Conservation (phyloP, 2,329 filamentous ascomycete species). For the Ceratocystis albifundus region DNA sequence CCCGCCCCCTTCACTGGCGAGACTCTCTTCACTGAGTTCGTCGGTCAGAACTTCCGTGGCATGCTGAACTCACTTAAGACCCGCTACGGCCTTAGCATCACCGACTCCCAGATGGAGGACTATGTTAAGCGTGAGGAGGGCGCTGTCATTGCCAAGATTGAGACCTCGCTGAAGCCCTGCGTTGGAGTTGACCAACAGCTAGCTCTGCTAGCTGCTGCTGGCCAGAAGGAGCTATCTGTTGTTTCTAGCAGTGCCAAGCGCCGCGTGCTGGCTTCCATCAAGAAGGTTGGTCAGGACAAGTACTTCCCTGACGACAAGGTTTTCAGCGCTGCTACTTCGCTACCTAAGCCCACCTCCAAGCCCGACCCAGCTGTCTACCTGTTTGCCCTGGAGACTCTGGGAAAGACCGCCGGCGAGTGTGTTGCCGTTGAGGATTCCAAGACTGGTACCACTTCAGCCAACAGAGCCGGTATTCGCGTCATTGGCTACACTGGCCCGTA, state of each 20-base stretch:
- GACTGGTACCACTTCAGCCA: constrained; percentile 63
- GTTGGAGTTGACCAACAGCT: constrained; percentile 56
- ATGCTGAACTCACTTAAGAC: constrained; percentile 70
- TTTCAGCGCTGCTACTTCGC: constrained; percentile 70
- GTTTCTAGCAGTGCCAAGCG: constrained; percentile 71
- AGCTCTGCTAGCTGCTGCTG: constrained; percentile 46
- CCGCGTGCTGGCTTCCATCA: constrained; percentile 64
- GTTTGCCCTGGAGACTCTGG: constrained; percentile 60
- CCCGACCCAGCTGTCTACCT: constrained; percentile 84
- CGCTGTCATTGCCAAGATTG: constrained; percentile 69
- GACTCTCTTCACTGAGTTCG: constrained; percentile 71
- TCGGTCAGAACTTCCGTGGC: constrained; percentile 88
- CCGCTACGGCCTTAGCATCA: constrained; percentile 62
- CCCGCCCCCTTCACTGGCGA: constrained; percentile 62
- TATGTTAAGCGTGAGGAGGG: constrained; percentile 73
- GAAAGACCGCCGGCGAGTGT: constrained; percentile 57
- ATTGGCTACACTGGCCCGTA: constrained; percentile 82
- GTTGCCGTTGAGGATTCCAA: constrained; percentile 83
- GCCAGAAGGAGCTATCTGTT: constrained; percentile 63
- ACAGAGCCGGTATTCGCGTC: constrained; percentile 65
- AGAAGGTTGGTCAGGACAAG: constrained; percentile 66
- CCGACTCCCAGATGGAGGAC: constrained; percentile 53
- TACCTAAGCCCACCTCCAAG: constrained; percentile 73
- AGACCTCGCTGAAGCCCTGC: constrained; percentile 55
- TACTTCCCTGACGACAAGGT: constrained; percentile 67